Base-by-base conservation (phyloP, 2,329 filamentous ascomycete genomes). In the Coniochaeta ligniaria region DNA sequence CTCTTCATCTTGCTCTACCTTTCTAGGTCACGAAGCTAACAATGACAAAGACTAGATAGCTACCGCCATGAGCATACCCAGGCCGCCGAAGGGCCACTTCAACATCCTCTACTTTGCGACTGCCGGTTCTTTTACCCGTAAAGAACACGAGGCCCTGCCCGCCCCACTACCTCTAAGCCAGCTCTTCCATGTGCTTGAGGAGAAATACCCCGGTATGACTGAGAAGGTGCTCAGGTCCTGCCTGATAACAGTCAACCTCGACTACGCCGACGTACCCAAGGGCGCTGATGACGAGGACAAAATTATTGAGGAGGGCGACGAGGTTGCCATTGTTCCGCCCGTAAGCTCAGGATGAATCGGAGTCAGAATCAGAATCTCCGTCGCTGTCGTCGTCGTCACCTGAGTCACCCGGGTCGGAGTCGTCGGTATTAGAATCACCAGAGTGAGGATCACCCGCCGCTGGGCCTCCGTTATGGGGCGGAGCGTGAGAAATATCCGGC, bases 321-420 rank as follows among this genome's bases (percentile, higher is more conserved):
- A 96, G 76, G 90, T 96, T 60, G 92, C 89, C 47, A 89, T 96
- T 38, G 94, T 96, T 61, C 91, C 92, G 36, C 91, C 92, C 11
- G 92, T 96, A 65, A 96, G 91, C 78, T 92, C 91, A 41, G 91
- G 91, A 5, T 95, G 74, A 81, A 28, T 52, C 45, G 6, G 43
- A 47, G 43, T 26, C 43, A 12, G 43, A 47, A 17, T 12, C 43
- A 12, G 20, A 12, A 24, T n/a, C 47, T 17, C 24, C 28, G 24
- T 31, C 24, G 7, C 47, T 12, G 26, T 31, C 47, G 22, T 31
- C 47, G 20, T 24, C 22, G 43, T 47, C 22, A 22, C 43, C 43
- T 22, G n/a, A 24, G 43, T 47, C 22, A 7, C 43, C 43, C 16
- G 43, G 43, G 3, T 47, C n/a, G 9, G 20, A 22, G 20, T 22